These are phyloP conservation scores for Tetrastigma voinierianum DNA, from an alignment of 164 flowering plant species.

Conservation along the genomic window DNA sequence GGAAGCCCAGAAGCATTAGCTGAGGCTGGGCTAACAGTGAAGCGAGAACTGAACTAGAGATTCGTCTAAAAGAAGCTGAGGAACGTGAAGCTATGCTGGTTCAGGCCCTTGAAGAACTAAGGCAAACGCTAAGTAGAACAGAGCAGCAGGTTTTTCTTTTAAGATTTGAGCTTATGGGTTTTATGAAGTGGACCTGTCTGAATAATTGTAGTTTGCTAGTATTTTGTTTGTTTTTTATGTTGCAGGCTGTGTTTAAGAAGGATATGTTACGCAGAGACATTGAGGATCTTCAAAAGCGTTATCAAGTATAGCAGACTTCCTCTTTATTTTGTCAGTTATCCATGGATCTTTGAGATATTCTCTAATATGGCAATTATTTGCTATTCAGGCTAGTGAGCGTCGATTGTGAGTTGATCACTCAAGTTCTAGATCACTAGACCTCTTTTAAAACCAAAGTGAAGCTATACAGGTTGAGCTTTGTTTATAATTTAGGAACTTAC, in stretches of 20 bases:
- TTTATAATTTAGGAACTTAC: not conserved
- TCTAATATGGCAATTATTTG: not conserved
- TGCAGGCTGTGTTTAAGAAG: slow-evolving; percentile 74
- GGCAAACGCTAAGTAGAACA: slow-evolving; percentile 79
- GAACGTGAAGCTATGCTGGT: slow-evolving; percentile 96
- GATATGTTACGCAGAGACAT: slow-evolving; percentile 88
- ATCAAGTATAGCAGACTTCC: slow-evolving; percentile 55
- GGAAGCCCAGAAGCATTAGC: slow-evolving; percentile 97
- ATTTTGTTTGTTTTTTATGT: not conserved
- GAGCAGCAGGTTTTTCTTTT: slow-evolving; percentile 83
- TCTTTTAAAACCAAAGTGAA: slow-evolving; percentile 94
- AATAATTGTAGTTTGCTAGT: not conserved
- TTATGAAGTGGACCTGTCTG: slow-evolving; percentile 3
- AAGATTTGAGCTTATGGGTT: slow-evolving; percentile 1
- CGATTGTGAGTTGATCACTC: slow-evolving; percentile 93
- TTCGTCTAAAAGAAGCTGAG: slow-evolving; percentile 81
- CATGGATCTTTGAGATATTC: not conserved
- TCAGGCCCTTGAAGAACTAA: slow-evolving; percentile 91
- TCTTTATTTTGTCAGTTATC: not conserved
- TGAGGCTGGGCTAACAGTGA: slow-evolving; percentile 92
- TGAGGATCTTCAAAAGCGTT: slow-evolving; percentile 96
- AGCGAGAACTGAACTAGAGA: slow-evolving; percentile 90
- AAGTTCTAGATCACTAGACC: slow-evolving; percentile 99
- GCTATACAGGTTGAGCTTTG: slow-evolving; percentile 80
- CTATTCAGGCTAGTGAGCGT: slow-evolving; percentile 86